Evolutionary conservation across 306 rosid genomes (phyloP).

Genomic region (Corylus americana): DNA sequence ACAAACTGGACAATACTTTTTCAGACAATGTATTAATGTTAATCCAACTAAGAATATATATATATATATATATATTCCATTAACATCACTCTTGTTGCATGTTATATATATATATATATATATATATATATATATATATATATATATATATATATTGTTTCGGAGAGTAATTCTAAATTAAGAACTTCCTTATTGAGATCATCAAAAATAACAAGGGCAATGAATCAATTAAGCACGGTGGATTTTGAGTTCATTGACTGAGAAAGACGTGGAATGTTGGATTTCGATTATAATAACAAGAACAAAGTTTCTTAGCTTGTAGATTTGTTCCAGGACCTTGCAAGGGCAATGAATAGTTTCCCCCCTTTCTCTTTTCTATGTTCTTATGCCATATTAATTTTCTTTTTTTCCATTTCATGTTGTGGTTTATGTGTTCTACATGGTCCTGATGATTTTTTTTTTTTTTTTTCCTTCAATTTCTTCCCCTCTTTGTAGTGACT

Average conservation of each 20-base stretch:
- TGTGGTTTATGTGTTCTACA: neutral
- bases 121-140: no score
- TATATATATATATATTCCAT: no score
- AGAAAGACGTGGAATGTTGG: constrained; percentile 4
- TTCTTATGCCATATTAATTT: neutral
- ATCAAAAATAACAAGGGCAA: neutral
- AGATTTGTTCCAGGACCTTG: constrained; percentile 11
- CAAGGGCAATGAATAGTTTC: no score
- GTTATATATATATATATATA: no score
- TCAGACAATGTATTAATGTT: no score
- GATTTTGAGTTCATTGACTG: constrained; percentile 3
- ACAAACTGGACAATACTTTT: no score
- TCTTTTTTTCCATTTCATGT: neutral
- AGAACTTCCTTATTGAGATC: no score
- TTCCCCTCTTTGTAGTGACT: constrained; percentile 52
- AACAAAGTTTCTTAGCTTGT: neutral
- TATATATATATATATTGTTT: no score
- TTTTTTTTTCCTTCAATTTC: neutral
- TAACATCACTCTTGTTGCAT: no score
- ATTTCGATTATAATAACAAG: constrained; percentile 6
- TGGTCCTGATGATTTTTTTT: neutral
- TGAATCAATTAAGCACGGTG: neutral
- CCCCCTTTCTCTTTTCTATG: neutral
- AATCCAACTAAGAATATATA: no score
- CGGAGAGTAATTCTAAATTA: no score